Percentiles rank a stretch among this genome's conserved stretches.
Conservation (phyloP, 441 rosid species). For the Mallotus repandus region DNA sequence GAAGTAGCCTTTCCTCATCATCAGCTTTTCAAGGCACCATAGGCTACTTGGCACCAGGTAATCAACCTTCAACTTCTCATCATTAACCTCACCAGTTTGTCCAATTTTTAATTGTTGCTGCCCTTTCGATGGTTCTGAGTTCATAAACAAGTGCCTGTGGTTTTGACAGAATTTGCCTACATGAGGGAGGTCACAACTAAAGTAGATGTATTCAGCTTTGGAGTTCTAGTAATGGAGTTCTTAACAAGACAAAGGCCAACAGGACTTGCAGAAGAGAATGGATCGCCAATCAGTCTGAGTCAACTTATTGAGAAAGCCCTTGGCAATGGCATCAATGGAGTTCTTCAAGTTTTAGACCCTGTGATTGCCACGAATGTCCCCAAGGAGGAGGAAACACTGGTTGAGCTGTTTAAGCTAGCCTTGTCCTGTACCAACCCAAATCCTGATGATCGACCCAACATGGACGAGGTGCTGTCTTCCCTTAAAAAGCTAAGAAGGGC, state of each 20-base stretch:
- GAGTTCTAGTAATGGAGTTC: constrained; percentile 67
- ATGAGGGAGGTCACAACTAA: constrained; percentile 74
- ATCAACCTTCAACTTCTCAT: constrained; percentile 9
- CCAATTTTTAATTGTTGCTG: neutral
- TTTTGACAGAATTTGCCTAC: constrained; percentile 68
- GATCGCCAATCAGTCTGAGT: constrained; percentile 46
- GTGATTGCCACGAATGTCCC: constrained; percentile 25
- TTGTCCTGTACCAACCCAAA: constrained; percentile 54
- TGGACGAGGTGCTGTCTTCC: constrained; percentile 55
- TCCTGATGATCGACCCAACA: constrained; percentile 62
- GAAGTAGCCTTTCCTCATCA: constrained; percentile 43
- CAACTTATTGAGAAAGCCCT: constrained; percentile 55
- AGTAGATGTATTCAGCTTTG: constrained; percentile 86
- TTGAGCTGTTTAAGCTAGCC: constrained; percentile 52
- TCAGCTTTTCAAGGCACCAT: constrained; percentile 78
- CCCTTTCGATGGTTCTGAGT: neutral
- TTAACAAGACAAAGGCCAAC: constrained; percentile 74
- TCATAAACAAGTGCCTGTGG: neutral
- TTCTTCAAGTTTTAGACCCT: constrained; percentile 60
- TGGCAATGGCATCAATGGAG: constrained; percentile 37
- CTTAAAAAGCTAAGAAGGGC: constrained; percentile 41
- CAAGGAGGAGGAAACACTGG: constrained; percentile 35
- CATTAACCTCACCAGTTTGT: too few relatives aligned
- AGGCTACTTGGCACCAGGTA: constrained; percentile 96
- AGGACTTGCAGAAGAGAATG: constrained; percentile 47